Evolutionary conservation across 2,329 filamentous ascomycete species (phyloP), one percentile per base, ranked within the genome.

Genomic region (Sarocladiaceae sp.): DNA sequence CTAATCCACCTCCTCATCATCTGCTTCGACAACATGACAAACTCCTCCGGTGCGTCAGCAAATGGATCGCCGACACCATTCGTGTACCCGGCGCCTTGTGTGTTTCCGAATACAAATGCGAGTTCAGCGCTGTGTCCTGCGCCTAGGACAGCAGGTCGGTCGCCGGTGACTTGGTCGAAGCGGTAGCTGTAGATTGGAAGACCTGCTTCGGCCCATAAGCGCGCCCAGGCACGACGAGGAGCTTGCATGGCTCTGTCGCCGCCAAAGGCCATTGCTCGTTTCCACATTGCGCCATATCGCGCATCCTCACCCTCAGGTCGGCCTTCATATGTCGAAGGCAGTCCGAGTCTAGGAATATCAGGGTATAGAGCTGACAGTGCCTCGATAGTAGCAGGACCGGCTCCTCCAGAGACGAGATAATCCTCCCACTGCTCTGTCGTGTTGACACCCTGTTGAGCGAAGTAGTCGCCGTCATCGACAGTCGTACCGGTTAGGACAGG

Each of bases 401-500:
- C 40, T 28, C 52, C 52, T 40, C 28, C 39, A 12, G 52, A 53
- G 59, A 56, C 55, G n/a, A 78, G 64, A 44, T 65, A 68, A 20
- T 64, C 60, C 40, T 69, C 64, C 60, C 83, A 78, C 42, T 81
- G 70, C 28, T 67, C 72, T 17, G 71, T 76, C 2, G 73, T 79
- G 58, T 83, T 76, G 53, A 84, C 73, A 18, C 74, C 76, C 2
- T 52, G 61, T 3, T 73, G 70, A 1, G 72, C 75, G 59, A 84
- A 84, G 1, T 70, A 66, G 1, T 75, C 75, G 40, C 65, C 84
- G 61, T 88, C 84, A 59, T 87, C 84, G 1, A 75, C 76, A 61
- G 85, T 87, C 18, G 75, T 74, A 12, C 84, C 84, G 26, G 75
- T 68, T 8, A 87, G 72, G 46, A 86, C 76, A 1, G 82, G 82